Conservation (phyloP, 2,329 filamentous ascomycete genomes). For the Fusarium secorum region DNA sequence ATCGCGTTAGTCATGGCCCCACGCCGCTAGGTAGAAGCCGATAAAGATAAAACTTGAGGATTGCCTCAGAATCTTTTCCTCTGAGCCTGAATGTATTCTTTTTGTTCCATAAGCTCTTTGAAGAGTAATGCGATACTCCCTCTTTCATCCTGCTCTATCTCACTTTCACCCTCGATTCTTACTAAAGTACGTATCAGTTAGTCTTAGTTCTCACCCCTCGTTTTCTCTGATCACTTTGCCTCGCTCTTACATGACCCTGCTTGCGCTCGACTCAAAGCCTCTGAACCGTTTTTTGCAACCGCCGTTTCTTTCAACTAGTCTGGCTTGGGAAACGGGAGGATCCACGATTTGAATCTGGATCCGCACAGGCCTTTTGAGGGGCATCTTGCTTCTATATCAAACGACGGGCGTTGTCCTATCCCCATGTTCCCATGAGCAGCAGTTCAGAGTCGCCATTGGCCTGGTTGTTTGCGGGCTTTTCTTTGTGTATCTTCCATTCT, state of each 20-base stretch:
- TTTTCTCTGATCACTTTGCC: slow-evolving; percentile 9
- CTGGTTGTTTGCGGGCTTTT: slow-evolving; percentile 2
- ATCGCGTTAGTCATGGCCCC: slow-evolving; percentile 15
- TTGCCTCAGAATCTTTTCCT: background rate
- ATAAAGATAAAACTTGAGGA: slow-evolving; percentile 12
- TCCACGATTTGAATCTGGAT: slow-evolving; percentile 25
- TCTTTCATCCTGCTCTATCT: background rate
- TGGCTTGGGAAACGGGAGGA: background rate
- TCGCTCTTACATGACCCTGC: slow-evolving; percentile 1
- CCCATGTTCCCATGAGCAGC: slow-evolving; percentile 35
- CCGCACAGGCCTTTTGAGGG: slow-evolving; percentile 28
- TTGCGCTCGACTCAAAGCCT: background rate
- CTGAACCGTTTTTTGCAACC: background rate
- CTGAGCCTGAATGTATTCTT: background rate
- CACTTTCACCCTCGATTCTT: background rate
- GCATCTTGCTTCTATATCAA: slow-evolving; percentile 20
- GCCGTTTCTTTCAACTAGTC: background rate
- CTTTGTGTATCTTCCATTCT: background rate
- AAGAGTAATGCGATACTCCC: slow-evolving; percentile 14
- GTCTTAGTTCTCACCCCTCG: background rate
- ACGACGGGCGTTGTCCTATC: slow-evolving; percentile 17
- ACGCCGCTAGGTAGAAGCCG: slow-evolving; percentile 3
- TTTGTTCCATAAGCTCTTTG: background rate
- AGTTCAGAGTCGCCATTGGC: slow-evolving; percentile 27
- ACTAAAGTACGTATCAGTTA: slow-evolving; percentile 14